phyloP scores from a whole-genome alignment of 768 basidiomycete genomes.

The Kwoniella heveanensis region DNA sequence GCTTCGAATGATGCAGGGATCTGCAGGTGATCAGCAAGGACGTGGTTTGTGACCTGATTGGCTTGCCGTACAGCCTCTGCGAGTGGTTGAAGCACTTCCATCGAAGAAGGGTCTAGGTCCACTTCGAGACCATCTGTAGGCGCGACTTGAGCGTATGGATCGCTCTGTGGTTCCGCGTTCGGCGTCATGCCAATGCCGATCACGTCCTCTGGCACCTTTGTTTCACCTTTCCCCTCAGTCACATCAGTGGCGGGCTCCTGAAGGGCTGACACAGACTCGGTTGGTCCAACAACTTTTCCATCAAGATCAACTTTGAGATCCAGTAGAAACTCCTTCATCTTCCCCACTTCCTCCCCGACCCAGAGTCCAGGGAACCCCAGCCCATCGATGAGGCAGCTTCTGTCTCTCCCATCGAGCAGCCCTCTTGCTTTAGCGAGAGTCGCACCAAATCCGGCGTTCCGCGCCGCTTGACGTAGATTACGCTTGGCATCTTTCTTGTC shows the following conservation, averaged over 20 bases:
- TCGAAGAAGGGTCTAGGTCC: slow-evolving; percentile 8
- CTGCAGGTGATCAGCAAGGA: slow-evolving; percentile 8
- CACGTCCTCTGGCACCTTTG: not conserved
- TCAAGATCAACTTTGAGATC: slow-evolving; percentile 23
- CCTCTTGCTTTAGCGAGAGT: slow-evolving; percentile 24
- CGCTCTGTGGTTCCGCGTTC: no score
- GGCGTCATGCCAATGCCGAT: no score
- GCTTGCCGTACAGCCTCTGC: slow-evolving; percentile 16
- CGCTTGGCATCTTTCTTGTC: slow-evolving; percentile 3
- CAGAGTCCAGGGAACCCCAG: slow-evolving; percentile 51
- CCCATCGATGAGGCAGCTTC: slow-evolving; percentile 39
- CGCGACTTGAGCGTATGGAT: not conserved
- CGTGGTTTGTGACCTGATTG: not conserved
- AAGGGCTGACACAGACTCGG: no score
- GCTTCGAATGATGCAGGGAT: not conserved
- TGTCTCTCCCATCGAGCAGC: slow-evolving; percentile 28
- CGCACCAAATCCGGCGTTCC: slow-evolving; percentile 34
- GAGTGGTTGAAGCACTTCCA: slow-evolving; percentile 18
- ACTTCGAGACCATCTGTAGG: not conserved
- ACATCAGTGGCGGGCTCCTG: no score
- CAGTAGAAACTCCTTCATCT: slow-evolving; percentile 45
- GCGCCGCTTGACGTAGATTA: slow-evolving; percentile 24
- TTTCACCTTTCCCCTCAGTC: not conserved
- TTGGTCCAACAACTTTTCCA: not conserved
- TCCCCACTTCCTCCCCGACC: slow-evolving; percentile 35